A percentile compares a stretch with the other conserved stretches of the same genome.
These are phyloP conservation scores for Podaxis sp. DNA, from an alignment of 768 basidiomycete genomes.

Conservation along the genomic window DNA sequence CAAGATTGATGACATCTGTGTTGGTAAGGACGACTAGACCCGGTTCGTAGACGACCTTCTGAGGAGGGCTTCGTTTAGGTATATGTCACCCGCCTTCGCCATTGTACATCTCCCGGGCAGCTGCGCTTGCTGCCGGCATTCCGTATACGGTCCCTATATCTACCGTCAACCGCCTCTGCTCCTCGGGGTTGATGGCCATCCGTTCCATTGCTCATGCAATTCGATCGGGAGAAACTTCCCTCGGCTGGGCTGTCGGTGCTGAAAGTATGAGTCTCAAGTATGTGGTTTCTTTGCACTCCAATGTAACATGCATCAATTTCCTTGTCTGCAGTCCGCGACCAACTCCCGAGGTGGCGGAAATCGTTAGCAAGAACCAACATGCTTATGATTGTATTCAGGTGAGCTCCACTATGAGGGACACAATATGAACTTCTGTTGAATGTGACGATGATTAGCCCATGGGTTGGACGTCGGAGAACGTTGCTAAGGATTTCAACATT, in stretches of 20 bases:
- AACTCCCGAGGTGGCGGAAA: conserved; percentile 61
- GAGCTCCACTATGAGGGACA: conserved; percentile 9
- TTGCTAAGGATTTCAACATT: conserved; percentile 75
- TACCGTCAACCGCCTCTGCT: conserved; percentile 90
- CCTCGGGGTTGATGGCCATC: conserved; percentile 93
- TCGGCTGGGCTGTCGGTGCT: conserved; percentile 82
- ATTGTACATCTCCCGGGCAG: conserved; percentile 79
- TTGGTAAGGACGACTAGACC: conserved; percentile 50
- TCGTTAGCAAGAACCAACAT: conserved; percentile 54
- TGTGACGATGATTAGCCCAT: conserved; percentile 56
- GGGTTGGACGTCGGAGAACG: conserved; percentile 96
- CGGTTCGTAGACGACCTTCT: background rate
- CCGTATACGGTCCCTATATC: conserved; percentile 86
- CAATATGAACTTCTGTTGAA: background rate
- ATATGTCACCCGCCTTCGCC: conserved; percentile 85
- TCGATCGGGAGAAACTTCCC: conserved; percentile 73
- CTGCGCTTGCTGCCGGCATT: conserved; percentile 86
- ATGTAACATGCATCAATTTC: background rate
- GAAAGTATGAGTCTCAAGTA: conserved; percentile 85
- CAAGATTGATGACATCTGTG: conserved; percentile 80
- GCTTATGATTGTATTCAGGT: conserved; percentile 80
- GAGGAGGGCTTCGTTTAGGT: conserved; percentile 36
- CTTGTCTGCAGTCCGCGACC: conserved; percentile 57
- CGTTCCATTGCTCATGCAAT: conserved; percentile 88
- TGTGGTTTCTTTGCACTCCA: conserved; percentile 22